Evolutionary conservation across 1,284 basidiomycete species (phyloP), one percentile per base, ranked within the genome.

Genomic region (Hymenochaete sp.): DNA sequence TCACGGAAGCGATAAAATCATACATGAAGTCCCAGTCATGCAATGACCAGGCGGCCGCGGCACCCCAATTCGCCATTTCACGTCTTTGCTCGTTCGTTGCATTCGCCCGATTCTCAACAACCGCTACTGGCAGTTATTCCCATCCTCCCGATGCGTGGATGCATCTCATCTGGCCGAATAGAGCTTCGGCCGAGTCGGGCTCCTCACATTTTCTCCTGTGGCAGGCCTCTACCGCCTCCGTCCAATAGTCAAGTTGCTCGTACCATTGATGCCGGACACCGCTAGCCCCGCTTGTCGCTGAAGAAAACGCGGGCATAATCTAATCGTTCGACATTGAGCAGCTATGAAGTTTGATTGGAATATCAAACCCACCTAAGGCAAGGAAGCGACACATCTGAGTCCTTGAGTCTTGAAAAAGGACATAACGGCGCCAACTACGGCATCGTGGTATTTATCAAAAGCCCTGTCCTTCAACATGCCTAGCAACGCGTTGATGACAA

Each of bases 21-120:
- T 98, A 96, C 96, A 99, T 98, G 6, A 83, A 77, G 57, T 97
- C 93, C 96, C 96, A 99, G 58, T 98, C 92, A 53, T 87, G 86
- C 47, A 97, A 66, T 4, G 92, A 92, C 95, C 96, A 98, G 3
- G 92, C 92, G 1, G 96, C 95, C 0, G 96, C 95, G 0, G 96
- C 91, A 0, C 95, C 96, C 67, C 98, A 83, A 0, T 95, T 93
- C 1, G 96, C 93, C 57, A 98, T 96, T 60, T 90, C 84, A 48
- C 86, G 77, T 43, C 88, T 82, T 54, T 93, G 86, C 39, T 97
- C 93, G 51, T 82, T 73, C 36, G 73, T 79, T 3, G 91, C 87
- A 52, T 78, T 82, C 3, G 79, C 68, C 96, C 96, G 98, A 54
- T 86, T 79, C 52, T 92, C 82, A 53, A 92, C 86, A 1, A 98